Base-by-base conservation (phyloP, 306 rosid genomes). In the Acacia confusa region DNA sequence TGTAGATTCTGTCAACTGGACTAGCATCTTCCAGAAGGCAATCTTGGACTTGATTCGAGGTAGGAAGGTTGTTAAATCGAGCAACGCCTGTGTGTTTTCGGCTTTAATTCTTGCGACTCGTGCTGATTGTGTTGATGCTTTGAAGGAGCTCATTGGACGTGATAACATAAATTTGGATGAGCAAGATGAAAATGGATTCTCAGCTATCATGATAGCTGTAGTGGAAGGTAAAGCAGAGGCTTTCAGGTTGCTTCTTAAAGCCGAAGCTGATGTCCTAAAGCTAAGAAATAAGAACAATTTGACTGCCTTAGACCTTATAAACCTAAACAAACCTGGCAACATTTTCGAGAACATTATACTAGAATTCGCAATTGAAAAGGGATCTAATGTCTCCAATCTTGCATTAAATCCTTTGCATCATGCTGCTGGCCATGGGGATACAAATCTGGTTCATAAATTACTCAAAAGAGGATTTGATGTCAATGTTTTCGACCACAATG, bases 161-260 rank as follows among this genome's bases (percentile, higher is more conserved):
- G 9, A 28, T 22, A 76, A 78, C 71, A 50, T 82, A 0, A 76
- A 85, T 82, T 30, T 91, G 20, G 68, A 91, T n/a, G 88, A 83
- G 69, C 93, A 91, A 78, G 89, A 88, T 43, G 92, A 70, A 22
- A 82, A 82, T 64, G 95, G 93, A 44, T 82, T 81, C 85, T 84
- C 95, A 16, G 95, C 95, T 48, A 86, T 85, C 2, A 91, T 91
- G 93, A 12, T 85, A 48, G 90, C 95, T 72, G 88, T 81, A 15
- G 67, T 40, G 25, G 70, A 11, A n/a, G 89, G 89, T 68, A 55
- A 80, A 4, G 50, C 81, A 25, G 92, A 89, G 64, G 89, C 86
- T 72, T 88, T 91, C 82, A 70, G 30, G 81, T 44, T 85, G 81
- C 92, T 91, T 48, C 76, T 89, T 36, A 4, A 84, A 53, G 92